phyloP scores from a whole-genome alignment of 2,329 filamentous ascomycete species.

The Epichloe amarillans region DNA sequence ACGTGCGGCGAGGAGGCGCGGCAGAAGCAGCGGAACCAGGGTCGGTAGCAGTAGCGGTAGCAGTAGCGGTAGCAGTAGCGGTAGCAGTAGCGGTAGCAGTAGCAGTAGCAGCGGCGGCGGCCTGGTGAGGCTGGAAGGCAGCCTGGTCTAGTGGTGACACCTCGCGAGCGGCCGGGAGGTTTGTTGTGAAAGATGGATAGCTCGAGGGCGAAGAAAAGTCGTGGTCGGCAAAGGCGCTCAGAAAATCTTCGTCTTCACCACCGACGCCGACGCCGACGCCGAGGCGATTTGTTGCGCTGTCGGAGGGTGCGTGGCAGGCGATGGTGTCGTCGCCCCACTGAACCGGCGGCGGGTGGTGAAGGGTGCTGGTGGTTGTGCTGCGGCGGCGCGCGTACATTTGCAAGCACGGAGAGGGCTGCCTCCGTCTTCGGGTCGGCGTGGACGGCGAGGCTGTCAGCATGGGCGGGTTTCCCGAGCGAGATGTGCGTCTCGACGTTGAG shows the following conservation, averaged over 20 bases:
- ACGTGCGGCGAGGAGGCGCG: conserved; percentile 5
- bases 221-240: conserved; percentile 14
- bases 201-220: conserved; percentile 24
- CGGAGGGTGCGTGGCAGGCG: neutral
- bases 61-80: neutral
- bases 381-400: neutral
- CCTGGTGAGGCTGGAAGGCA: conserved; percentile 3
- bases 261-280: neutral
- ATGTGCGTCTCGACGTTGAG: neutral
- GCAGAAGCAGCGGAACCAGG: conserved; percentile 4
- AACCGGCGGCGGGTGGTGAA: neutral
- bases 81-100: neutral
- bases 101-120: neutral
- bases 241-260: conserved; percentile 11
- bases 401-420: neutral
- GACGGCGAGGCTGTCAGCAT: neutral
- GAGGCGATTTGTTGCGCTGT: neutral
- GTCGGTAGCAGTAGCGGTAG: neutral
- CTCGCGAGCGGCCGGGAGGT: neutral
- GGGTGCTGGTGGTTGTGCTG: neutral
- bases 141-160: conserved; percentile 3
- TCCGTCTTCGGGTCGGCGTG: neutral
- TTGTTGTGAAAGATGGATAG: conserved; percentile 18
- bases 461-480: neutral
- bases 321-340: conserved; percentile 8